A percentile compares a stretch with the other conserved stretches of the same genome.
phyloP scores from a whole-genome alignment of 371 early-diverging fungal genomes.

The Syncephalastrum racemosum region DNA sequence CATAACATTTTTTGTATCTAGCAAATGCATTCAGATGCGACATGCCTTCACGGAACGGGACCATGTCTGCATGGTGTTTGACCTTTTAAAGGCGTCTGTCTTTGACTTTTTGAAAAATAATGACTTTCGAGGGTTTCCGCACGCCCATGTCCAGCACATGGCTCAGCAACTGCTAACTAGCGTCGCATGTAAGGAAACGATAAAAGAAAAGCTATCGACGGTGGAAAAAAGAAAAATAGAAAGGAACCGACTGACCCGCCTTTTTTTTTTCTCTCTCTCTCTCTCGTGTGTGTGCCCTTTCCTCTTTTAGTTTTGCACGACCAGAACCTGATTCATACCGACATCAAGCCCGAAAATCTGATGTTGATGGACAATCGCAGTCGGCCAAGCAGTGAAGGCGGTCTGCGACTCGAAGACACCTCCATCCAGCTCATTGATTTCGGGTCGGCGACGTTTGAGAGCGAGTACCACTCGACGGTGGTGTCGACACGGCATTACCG shows the following conservation, averaged over 20 bases:
- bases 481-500: slow-evolving; percentile 96
- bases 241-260: neutral
- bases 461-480: slow-evolving; percentile 88
- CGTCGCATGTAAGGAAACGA: slow-evolving; percentile 65
- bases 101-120: slow-evolving; percentile 95
- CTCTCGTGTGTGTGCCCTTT: neutral
- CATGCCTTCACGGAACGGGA: slow-evolving; percentile 83
- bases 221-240: neutral
- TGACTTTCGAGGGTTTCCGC: slow-evolving; percentile 84
- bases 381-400: slow-evolving; percentile 25
- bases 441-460: slow-evolving; percentile 91
- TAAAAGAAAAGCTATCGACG: no score
- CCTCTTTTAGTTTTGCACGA: slow-evolving; percentile 72
- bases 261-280: neutral
- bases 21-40: slow-evolving; percentile 76
- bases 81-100: slow-evolving; percentile 80
- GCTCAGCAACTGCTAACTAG: slow-evolving; percentile 75
- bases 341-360: slow-evolving; percentile 80
- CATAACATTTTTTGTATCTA: slow-evolving; percentile 15
- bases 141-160: slow-evolving; percentile 81
- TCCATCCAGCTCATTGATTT: slow-evolving; percentile 92
- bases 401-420: slow-evolving; percentile 36
- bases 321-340: slow-evolving; percentile 85
- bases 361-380: slow-evolving; percentile 4
- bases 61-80: slow-evolving; percentile 98